phyloP scores from a whole-genome alignment of 1,284 basidiomycete species.

The Malassezia obtusa region DNA sequence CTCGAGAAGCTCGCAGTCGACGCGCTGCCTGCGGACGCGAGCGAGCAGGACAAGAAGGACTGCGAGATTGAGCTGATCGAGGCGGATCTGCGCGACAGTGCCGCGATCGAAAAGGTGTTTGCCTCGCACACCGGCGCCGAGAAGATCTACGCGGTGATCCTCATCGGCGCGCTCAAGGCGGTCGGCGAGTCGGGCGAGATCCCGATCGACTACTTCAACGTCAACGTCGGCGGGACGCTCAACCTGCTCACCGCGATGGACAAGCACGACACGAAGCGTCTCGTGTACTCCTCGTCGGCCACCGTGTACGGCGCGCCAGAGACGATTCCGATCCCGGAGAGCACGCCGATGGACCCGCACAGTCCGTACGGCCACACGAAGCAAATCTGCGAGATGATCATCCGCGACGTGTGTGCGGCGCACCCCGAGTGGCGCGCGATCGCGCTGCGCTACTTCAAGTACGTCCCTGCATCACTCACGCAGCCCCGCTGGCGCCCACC shows the following conservation, averaged over 20 bases:
- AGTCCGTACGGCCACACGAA: conserved; percentile 94
- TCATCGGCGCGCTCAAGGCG: conserved; percentile 93
- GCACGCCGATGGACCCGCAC: conserved; percentile 74
- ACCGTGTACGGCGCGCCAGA: conserved; percentile 97
- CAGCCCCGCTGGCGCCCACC: conserved; percentile 91
- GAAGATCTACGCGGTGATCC: conserved; percentile 83
- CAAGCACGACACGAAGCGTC: conserved; percentile 67
- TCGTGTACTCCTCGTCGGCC: conserved; percentile 95
- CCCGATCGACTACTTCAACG: conserved; percentile 59
- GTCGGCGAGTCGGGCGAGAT: conserved; percentile 95
- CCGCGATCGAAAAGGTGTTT: conserved; percentile 34
- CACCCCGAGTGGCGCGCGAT: conserved; percentile 69
- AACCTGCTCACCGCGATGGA: conserved; percentile 56
- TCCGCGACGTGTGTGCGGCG: conserved; percentile 77
- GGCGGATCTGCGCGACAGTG: conserved; percentile 38
- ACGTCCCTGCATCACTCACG: conserved; percentile 42
- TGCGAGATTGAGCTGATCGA: conserved; percentile 62
- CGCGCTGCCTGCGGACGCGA: conserved; percentile 58
- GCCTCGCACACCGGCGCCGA: conserved; percentile 30
- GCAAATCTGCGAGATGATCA: conserved; percentile 80
- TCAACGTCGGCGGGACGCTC: conserved; percentile 43
- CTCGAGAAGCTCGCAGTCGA: conserved; percentile 68
- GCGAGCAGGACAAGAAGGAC: conserved; percentile 58
- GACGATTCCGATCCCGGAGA: conserved; percentile 85
- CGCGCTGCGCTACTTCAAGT: conserved; percentile 95